A percentile compares a stretch with the other conserved stretches of the same genome.
Conservation (phyloP, 345 rosid species). For the Pugionium dolabratum region DNA sequence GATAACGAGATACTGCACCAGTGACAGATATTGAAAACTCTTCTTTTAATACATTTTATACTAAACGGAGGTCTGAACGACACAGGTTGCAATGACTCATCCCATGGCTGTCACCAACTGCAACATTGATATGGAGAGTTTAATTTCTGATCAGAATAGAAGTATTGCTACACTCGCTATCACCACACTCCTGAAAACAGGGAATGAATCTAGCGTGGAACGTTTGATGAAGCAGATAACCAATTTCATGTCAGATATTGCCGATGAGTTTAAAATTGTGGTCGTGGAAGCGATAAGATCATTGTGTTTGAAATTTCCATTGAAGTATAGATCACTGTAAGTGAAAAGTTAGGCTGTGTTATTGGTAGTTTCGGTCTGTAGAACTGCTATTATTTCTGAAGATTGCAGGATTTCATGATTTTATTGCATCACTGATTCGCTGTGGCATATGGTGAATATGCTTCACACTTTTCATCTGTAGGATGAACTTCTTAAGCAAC, state of each 20-base stretch:
- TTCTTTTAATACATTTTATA: slow-evolving; percentile 11
- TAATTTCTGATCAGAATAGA: slow-evolving; percentile 97
- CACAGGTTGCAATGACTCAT: slow-evolving; percentile 98
- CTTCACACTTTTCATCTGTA: slow-evolving; percentile 42
- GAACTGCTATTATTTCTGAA: not conserved
- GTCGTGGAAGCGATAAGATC: slow-evolving; percentile 98
- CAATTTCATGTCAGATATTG: slow-evolving; percentile 96
- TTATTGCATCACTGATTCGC: not conserved
- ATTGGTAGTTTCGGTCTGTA: slow-evolving; percentile 12
- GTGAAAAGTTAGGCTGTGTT: slow-evolving; percentile 34
- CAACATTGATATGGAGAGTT: slow-evolving; percentile 99
- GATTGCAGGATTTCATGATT: not conserved
- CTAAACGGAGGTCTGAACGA: slow-evolving; percentile 8
- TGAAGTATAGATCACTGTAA: slow-evolving; percentile 95
- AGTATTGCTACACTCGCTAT: slow-evolving; percentile 99
- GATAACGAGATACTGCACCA: not conserved
- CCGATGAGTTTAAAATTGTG: slow-evolving; percentile 98
- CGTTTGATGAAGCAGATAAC: slow-evolving; percentile 99
- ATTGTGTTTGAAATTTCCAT: slow-evolving; percentile 91
- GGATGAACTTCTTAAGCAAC: slow-evolving; percentile 99
- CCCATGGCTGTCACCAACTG: slow-evolving; percentile 99
- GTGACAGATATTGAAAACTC: not conserved
- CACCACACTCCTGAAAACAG: slow-evolving; percentile 95
- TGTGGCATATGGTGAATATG: slow-evolving; percentile 22
- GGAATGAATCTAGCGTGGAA: slow-evolving; percentile 97